Evolutionary conservation across 805 yeast genomes (phyloP), one percentile per base, ranked within the genome.

Genomic region (Alloascoidea hylecoeti): DNA sequence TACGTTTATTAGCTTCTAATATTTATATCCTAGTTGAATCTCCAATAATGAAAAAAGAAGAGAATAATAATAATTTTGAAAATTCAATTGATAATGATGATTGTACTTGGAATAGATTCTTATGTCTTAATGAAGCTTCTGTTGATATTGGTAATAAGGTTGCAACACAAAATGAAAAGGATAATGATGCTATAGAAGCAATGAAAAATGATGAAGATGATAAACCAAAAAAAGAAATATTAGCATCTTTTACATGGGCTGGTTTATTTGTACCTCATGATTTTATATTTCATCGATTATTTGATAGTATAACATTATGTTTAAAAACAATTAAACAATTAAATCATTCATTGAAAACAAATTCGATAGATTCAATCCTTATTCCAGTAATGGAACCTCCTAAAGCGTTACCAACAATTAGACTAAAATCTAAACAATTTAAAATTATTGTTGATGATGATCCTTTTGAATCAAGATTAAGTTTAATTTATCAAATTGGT

Each of bases 381-480:
- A 44, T 61, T 9, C 36, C 36, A 13, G n/a, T 9, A 5, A n/a
- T n/a, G 5, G 36, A 38, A 38, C 53, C 48, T 39, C 62, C 50
- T 23, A 46, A 45, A 3, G 43, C 58, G 14, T 60, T 89, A 4
- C 88, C 88, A 12, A 60, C 57, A 15, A 57, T 84, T 2, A 65
- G 68, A 16, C 46, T 86, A 28, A 66, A 60, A 33, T 63, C 94
- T 0, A 62, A 62, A 4, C 61, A 70, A 33, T 63, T 83, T 44
- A 62, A 78, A 3, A 58, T 86, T 30, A 66, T 78, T 16, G 64
- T 86, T 44, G 95, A 83, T 40, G 94, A 83, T 53, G 96, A 89
- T 55, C 89, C 94, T 4, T 86, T 88, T 53, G 97, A 89, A 55
- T 63, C 75, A 4, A 77, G 83, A 47, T 57, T 88, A 35, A 68